Evolutionary conservation across 192 early-diverging fungal species (phyloP).

Genomic region (Backusella luteola): DNA sequence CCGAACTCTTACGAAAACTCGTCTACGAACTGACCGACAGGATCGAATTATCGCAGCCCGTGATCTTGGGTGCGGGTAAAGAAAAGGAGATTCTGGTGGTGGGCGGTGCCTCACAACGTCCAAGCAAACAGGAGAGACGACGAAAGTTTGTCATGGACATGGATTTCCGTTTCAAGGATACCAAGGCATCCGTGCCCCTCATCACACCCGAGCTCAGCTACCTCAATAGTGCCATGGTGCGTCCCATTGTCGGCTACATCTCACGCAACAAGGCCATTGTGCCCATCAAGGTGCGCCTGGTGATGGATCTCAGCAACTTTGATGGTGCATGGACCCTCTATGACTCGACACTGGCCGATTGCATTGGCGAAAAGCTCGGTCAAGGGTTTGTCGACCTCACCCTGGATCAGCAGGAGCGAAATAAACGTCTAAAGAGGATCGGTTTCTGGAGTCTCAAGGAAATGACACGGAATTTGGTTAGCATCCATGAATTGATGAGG

Average conservation of each 20-base stretch:
- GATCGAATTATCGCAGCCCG: slow-evolving; percentile 56
- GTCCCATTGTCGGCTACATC: slow-evolving; percentile 93
- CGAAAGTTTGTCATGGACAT: slow-evolving; percentile 67
- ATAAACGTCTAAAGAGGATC: slow-evolving; percentile 78
- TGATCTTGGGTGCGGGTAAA: slow-evolving; percentile 46
- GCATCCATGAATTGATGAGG: slow-evolving; percentile 69
- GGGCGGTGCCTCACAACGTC: slow-evolving; percentile 29
- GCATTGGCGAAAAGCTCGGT: slow-evolving; percentile 80
- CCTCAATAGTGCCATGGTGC: slow-evolving; percentile 79
- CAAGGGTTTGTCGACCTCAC: slow-evolving; percentile 77
- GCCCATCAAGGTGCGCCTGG: slow-evolving; percentile 77
- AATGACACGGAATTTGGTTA: slow-evolving; percentile 67
- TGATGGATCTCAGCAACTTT: slow-evolving; percentile 77
- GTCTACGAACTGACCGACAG: slow-evolving; percentile 72
- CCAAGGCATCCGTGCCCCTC: slow-evolving; percentile 87
- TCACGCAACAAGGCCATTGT: slow-evolving; percentile 88
- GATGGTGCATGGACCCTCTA: slow-evolving; percentile 92
- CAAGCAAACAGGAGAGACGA: slow-evolving; percentile 7
- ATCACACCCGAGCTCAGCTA: slow-evolving; percentile 69
- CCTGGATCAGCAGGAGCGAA: slow-evolving; percentile 78
- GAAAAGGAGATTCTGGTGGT: slow-evolving; percentile 48
- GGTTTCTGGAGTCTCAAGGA: slow-evolving; percentile 87
- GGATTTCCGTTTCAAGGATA: slow-evolving; percentile 85
- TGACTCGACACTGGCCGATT: slow-evolving; percentile 73
- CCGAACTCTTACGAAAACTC: slow-evolving; percentile 54